Base-by-base conservation (phyloP, 495 filamentous ascomycete species). In the Annulohypoxylon nitens region DNA sequence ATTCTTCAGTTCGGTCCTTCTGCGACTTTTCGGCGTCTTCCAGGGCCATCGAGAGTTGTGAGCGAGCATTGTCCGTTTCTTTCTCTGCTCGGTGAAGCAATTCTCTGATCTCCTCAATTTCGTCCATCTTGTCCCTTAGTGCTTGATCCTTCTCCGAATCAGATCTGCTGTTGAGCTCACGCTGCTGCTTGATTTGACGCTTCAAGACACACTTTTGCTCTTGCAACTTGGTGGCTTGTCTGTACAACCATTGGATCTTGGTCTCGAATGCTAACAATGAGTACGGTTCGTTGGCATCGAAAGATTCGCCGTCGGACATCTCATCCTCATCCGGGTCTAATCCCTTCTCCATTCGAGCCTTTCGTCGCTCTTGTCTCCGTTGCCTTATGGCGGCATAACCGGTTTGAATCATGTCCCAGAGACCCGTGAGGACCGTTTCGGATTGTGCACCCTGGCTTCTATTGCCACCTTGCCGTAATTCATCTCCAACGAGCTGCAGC, bases 171-270 rank as follows among this genome's bases (percentile, higher is more conserved):
- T 94, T 96, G 58, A 97, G 86, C 75, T 96, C 93, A 45, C 93
- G 90, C 80, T 98, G 94, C 78, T 97, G 93, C 81, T 97, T 93
- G 73, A 97, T 93, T 73, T 98, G 94, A 3, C 93, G 90, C 68
- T 92, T 90, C 23, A 97, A 81, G 16, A 94, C 94, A 55, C 87
- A 87, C 79, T 97, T 94, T 71, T 97, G 93, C 69, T 97, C 93
- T 41, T 91, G 87, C 23, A 97, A 81, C n/a, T 84, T 81, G 7
- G 87, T 87, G 12, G 88, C 86, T 62, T 87, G 88, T 26, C 81
- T 84, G 72, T 92, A 92, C 6, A 98, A 82, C 75, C 88, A 88
- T 76, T 93, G 92, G 1, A 99, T 87, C 78, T 92, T 97, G 14
- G 88, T 79, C 9, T 90, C 91, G 81, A 95, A 93, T 1, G 84